Percentiles rank a stretch among this genome's conserved stretches.
Conservation (phyloP, 2,329 filamentous ascomycete genomes). For the Dactylonectria estremocensis region DNA sequence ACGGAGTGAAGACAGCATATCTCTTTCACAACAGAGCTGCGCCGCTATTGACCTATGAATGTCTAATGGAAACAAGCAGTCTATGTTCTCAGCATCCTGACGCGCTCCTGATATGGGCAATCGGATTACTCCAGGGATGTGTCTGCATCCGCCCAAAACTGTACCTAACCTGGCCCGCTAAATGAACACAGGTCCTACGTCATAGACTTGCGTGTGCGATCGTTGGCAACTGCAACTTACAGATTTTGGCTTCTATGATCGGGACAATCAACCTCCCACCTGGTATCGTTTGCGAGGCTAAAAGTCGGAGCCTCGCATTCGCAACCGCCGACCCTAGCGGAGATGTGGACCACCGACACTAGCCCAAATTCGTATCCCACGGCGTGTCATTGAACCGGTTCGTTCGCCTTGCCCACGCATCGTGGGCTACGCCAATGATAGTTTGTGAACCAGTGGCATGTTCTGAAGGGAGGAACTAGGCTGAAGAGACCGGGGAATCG, state of each 20-base stretch:
- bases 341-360: constrained; percentile 31
- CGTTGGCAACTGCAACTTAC: neutral
- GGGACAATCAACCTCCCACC: neutral
- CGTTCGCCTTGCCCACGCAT: neutral
- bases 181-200: neutral
- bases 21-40: no score
- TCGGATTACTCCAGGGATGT: no score
- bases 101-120: no score
- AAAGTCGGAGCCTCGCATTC: constrained; percentile 37
- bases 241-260: neutral
- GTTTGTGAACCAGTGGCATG: neutral
- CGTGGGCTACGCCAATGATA: neutral
- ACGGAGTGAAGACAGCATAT: no score
- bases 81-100: no score
- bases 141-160: neutral
- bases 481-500: neutral
- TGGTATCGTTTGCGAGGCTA: neutral
- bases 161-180: neutral
- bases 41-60: no score
- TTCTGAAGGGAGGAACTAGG: neutral
- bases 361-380: constrained; percentile 41
- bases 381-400: constrained; percentile 27
- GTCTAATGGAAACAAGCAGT: no score
- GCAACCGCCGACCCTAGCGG: constrained; percentile 12
- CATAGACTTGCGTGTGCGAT: neutral